Conservation (phyloP, 1,284 basidiomycete species). For the Puccinia coronata region DNA sequence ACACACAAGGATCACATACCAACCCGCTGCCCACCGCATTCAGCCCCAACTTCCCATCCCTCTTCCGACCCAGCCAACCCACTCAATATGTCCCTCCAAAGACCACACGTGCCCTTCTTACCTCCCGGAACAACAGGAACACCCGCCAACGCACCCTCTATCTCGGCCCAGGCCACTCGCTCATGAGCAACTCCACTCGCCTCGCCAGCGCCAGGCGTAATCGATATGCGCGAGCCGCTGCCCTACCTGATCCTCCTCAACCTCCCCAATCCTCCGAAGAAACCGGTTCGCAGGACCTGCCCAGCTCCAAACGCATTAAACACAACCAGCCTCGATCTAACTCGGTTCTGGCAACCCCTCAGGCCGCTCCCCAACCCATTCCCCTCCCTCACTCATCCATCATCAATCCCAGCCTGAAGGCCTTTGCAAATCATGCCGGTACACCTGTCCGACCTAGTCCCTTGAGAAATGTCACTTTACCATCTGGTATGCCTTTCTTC, state of each 20-base stretch:
- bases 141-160: background rate
- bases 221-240: background rate
- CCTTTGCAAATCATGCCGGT: background rate
- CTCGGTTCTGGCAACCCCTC: background rate
- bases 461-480: slow-evolving; percentile 31
- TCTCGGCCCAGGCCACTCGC: slow-evolving; percentile 34
- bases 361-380: background rate
- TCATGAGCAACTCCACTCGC: slow-evolving; percentile 9
- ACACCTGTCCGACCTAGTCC: slow-evolving; percentile 39
- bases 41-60: slow-evolving; percentile 26
- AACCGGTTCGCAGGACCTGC: background rate
- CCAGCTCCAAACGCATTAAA: background rate
- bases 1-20: background rate
- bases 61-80: slow-evolving; percentile 14
- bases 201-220: slow-evolving; percentile 3
- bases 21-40: slow-evolving; percentile 12
- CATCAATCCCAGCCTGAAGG: background rate
- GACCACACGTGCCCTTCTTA: no score
- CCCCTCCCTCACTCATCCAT: background rate
- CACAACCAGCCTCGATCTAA: background rate
- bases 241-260: background rate
- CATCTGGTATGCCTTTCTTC: slow-evolving; percentile 39
- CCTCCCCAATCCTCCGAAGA: background rate
- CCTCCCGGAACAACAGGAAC: no score
- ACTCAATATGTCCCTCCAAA: slow-evolving; percentile 1